Evolutionary conservation across 148 eudicot genomes (phyloP).

Genomic region (Vaccinium macrocarpon): DNA sequence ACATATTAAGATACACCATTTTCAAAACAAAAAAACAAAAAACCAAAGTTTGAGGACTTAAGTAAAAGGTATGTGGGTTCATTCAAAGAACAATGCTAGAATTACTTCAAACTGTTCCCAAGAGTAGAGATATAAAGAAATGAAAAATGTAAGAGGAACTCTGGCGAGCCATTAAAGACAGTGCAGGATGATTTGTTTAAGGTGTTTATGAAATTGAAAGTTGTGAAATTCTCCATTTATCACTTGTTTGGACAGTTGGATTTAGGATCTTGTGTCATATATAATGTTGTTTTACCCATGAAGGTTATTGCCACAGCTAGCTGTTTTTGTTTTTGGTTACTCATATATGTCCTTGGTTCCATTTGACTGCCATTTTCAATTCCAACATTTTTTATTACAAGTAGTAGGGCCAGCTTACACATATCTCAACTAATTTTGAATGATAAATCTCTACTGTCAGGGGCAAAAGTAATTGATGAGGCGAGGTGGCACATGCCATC

Average conservation of each 20-base stretch:
- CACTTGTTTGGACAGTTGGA: slow-evolving; percentile 5
- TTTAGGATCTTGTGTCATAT: neutral
- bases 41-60: neutral
- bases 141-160: neutral
- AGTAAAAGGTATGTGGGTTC: neutral
- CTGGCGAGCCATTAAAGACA: neutral
- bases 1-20: neutral
- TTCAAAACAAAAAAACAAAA: neutral
- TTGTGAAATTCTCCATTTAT: neutral
- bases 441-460: no score
- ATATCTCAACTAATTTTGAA: no score
- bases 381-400: neutral
- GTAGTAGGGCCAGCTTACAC: no score
- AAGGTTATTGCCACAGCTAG: neutral
- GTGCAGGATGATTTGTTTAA: neutral
- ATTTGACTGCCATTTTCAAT: neutral
- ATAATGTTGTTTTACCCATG: neutral
- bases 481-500: no score
- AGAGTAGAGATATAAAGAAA: neutral
- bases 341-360: neutral
- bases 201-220: neutral
- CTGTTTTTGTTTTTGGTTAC: neutral
- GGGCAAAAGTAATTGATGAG: no score
- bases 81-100: neutral
- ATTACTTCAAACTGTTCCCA: neutral